Percentiles rank a stretch among this genome's conserved stretches.
Evolutionary conservation across 1,139 yeast genomes (phyloP).

Genomic region (Sugiyamaella japonica): DNA sequence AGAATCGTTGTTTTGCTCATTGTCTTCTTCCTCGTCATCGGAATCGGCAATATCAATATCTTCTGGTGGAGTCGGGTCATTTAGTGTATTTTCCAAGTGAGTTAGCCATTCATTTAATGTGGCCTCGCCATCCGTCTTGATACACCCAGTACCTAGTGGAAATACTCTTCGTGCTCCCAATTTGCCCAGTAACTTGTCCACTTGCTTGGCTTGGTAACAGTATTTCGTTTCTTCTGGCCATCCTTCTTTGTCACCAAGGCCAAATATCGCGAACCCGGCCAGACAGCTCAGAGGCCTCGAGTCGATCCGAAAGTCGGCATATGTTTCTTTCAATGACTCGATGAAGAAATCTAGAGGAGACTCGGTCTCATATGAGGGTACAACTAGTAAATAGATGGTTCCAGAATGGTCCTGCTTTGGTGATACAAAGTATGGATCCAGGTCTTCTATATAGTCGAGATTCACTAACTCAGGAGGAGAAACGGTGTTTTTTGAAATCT

Average conservation of each 20-base stretch:
- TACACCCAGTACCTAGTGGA: conserved; percentile 84
- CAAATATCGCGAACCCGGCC: conserved; percentile 81
- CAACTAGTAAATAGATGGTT: conserved; percentile 61
- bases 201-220: conserved; percentile 79
- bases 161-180: conserved; percentile 82
- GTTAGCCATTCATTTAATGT: conserved; percentile 67
- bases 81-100: conserved; percentile 57
- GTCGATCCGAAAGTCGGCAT: conserved; percentile 82
- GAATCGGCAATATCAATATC: conserved; percentile 42
- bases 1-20: conserved; percentile 40
- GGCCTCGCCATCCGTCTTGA: conserved; percentile 66
- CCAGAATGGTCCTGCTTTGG: conserved; percentile 42
- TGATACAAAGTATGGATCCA: conserved; percentile 76
- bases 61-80: conserved; percentile 58
- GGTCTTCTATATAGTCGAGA: conserved; percentile 79
- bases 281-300: conserved; percentile 66
- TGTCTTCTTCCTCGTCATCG: conserved; percentile 47
- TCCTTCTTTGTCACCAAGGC: conserved; percentile 83
- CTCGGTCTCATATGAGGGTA: conserved; percentile 92
- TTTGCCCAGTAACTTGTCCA: conserved; percentile 76
- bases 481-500: conserved; percentile 25
- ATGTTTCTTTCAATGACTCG: conserved; percentile 76
- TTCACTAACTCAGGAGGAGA: conserved; percentile 65
- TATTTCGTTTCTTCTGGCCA: conserved; percentile 71
- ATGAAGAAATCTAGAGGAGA: conserved; percentile 87